Base-by-base conservation (phyloP, 2,329 filamentous ascomycete genomes). In the Corniculantispora saksenae region DNA sequence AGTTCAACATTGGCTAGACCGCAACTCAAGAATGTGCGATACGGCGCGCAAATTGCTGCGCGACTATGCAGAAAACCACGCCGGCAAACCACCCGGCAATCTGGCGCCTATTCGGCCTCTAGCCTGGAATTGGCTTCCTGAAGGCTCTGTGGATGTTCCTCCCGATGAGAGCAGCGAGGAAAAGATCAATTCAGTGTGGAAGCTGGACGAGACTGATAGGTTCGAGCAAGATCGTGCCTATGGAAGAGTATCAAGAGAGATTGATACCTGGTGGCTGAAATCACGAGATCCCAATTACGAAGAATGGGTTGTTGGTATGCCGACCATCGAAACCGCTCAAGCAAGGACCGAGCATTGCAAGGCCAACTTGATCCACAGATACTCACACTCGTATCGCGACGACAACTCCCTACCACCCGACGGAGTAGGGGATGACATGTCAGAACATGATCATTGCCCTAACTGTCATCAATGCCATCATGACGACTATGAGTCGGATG, bases 211-310 rank as follows among this genome's bases (percentile, higher is more conserved):
- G 69, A 75, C 77, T 23, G 82, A 87, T 69, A 87, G 86, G 70
- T 86, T 83, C 65, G 82, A 86, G 70, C 84, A 88, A 70, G 86
- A 89, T 71, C 80, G 79, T 35, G 76, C 79, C 12, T 89, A 89
- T 68, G 85, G 85, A 1, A 82, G 85, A 45, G 86, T 89, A 0
- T 90, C 87, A 1, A 80, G 86, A 67, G 87, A 90, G 72, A 83
- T 89, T 59, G 87, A 90, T 71, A 82, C 81, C 2, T 90, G 87
- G 87, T 90, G 87, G 86, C 80, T 86, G 53, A 82, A 81, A 56
- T 84, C 84, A 50, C 81, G 86, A 48, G 85, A 89, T 66, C 83
- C 84, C 2, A 89, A 89, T 70, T 84, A 84, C 66, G 84, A 86
- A 48, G 82, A 83, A 25, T 87, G 85, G 83, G 81, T 83, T 35